A percentile compares a stretch with the other conserved stretches of the same genome.
Evolutionary conservation across 2,329 filamentous ascomycete genomes (phyloP).

Genomic region (Aureobasidium subglaciale): DNA sequence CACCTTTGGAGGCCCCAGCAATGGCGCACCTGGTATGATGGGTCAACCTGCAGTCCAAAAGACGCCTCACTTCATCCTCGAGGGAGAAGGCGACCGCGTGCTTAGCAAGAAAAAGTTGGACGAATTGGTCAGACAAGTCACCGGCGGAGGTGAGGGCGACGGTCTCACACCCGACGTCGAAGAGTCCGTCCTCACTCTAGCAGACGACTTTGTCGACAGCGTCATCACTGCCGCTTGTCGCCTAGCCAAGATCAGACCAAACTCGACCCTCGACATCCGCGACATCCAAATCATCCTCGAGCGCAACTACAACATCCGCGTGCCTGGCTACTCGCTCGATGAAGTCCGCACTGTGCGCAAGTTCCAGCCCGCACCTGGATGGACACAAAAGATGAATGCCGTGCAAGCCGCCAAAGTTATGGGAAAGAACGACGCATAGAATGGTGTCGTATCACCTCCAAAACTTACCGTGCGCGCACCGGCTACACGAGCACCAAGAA

Average conservation of each 20-base stretch:
- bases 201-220: conserved; percentile 91
- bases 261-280: conserved; percentile 75
- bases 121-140: conserved; percentile 89
- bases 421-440: conserved; percentile 27
- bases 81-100: conserved; percentile 85
- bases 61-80: conserved; percentile 75
- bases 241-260: conserved; percentile 86
- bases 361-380: conserved; percentile 77
- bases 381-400: conserved; percentile 96
- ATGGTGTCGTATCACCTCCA: conserved; percentile 57
- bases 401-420: conserved; percentile 84
- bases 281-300: conserved; percentile 50
- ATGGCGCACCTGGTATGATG: conserved; percentile 73
- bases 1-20: conserved; percentile 64
- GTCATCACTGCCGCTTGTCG: conserved; percentile 82
- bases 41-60: conserved; percentile 78
- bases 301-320: conserved; percentile 67
- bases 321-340: conserved; percentile 90
- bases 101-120: conserved; percentile 98
- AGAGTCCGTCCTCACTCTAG: conserved; percentile 83
- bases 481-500: background rate
- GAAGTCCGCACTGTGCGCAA: conserved; percentile 92
- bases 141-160: conserved; percentile 67
- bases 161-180: conserved; percentile 86
- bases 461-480: conserved; percentile 39